Percentiles rank a stretch among this genome's conserved stretches.
Conservation (phyloP, 148 eudicot species). For the Vaccinium macrocarpon region DNA sequence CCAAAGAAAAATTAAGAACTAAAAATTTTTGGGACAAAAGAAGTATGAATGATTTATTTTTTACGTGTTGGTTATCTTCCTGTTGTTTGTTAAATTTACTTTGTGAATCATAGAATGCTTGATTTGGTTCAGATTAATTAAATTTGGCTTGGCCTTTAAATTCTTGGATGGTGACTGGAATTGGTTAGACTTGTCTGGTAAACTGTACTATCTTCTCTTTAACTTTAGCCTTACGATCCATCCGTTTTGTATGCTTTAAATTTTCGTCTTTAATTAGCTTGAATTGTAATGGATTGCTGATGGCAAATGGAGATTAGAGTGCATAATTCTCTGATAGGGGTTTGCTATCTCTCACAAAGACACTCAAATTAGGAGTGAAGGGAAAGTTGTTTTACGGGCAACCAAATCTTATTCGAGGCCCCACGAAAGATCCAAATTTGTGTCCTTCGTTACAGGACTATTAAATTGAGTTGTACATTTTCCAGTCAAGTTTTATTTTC, state of each 20-base stretch:
- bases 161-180: background rate
- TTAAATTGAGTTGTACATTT: background rate
- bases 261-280: background rate
- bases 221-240: background rate
- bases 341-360: background rate
- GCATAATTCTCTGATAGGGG: background rate
- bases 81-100: background rate
- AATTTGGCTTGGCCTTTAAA: background rate
- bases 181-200: background rate
- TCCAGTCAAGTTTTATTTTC: background rate
- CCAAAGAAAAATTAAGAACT: background rate
- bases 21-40: background rate
- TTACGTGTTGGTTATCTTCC: background rate
- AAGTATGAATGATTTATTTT: background rate
- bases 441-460: background rate
- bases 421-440: background rate
- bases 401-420: background rate
- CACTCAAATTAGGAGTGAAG: background rate
- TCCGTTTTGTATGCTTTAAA: background rate
- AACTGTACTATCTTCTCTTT: background rate
- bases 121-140: background rate
- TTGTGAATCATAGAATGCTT: background rate
- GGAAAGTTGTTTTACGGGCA: background rate
- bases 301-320: background rate
- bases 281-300: conserved; percentile 1